A percentile compares a stretch with the other conserved stretches of the same genome.
Conservation (phyloP, 768 basidiomycete species). For the Paxillus ammoniavirescens region DNA sequence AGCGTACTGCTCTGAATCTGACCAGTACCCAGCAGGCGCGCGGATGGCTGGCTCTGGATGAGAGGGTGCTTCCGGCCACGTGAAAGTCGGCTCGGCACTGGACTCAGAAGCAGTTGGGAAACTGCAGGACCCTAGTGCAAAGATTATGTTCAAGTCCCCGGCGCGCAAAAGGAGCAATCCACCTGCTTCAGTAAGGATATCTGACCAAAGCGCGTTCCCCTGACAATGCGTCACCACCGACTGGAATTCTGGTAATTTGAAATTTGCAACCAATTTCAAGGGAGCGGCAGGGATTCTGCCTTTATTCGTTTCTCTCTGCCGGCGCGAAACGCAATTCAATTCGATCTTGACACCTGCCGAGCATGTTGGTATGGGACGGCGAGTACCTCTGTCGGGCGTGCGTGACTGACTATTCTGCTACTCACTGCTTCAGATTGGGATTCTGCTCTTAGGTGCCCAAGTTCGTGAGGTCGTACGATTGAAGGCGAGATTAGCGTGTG, state of each 20-base stretch:
- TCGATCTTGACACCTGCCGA: constrained; percentile 42
- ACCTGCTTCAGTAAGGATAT: constrained; percentile 14
- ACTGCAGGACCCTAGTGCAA: constrained; percentile 1
- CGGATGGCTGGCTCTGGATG: constrained; percentile 9
- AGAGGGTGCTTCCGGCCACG: constrained; percentile 11
- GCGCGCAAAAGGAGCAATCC: not conserved
- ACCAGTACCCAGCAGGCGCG: constrained; percentile 19
- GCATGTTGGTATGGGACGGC: constrained; percentile 5
- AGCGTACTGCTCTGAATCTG: constrained; percentile 17
- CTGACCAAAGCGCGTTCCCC: not conserved
- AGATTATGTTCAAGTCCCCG: not conserved
- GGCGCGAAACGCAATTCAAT: constrained; percentile 35
- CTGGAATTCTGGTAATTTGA: constrained; percentile 11
- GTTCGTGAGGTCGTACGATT: constrained; percentile 41
- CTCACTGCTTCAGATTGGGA: constrained; percentile 55
- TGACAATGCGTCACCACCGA: not conserved
- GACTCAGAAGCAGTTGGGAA: constrained; percentile 10
- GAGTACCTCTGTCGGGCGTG: not conserved
- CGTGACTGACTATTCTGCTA: constrained; percentile 44
- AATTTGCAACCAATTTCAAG: constrained; percentile 21
- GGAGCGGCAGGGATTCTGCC: constrained; percentile 1
- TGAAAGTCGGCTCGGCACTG: constrained; percentile 3
- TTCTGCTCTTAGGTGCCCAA: constrained; percentile 53
- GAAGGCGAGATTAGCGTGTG: not conserved
- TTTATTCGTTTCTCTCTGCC: constrained; percentile 10